phyloP scores from a whole-genome alignment of 345 rosid genomes.

The Nephelium lappaceum region DNA sequence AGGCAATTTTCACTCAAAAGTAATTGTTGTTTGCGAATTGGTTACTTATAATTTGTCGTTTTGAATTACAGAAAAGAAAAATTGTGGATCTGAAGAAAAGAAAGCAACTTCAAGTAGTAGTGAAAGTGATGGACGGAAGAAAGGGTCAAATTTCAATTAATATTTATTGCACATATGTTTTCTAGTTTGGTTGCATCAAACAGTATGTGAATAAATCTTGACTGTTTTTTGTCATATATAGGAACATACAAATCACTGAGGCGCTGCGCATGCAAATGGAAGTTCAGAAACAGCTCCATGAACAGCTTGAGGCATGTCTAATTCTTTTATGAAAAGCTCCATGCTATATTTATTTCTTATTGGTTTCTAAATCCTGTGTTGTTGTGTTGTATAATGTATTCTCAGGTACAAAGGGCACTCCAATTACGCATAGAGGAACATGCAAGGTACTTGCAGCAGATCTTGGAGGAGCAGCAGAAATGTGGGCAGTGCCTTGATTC shows the following conservation, averaged over 20 bases:
- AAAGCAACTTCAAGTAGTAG: constrained; percentile 44
- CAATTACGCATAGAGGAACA: constrained; percentile 93
- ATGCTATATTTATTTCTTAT: neutral
- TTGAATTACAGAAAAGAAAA: constrained; percentile 46
- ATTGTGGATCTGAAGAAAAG: constrained; percentile 63
- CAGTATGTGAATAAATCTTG: neutral
- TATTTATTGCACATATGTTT: neutral
- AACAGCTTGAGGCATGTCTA: constrained; percentile 77
- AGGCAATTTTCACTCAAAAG: neutral
- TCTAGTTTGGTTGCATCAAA: constrained; percentile 15
- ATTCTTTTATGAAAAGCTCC: neutral
- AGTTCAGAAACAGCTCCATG: constrained; percentile 85
- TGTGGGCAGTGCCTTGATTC: constrained; percentile 53
- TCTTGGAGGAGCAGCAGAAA: constrained; percentile 82
- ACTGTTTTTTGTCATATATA: constrained; percentile 21
- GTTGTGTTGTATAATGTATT: constrained; percentile 14
- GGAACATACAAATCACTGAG: constrained; percentile 60
- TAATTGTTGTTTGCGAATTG: neutral
- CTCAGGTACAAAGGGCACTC: constrained; percentile 70
- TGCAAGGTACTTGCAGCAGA: constrained; percentile 78
- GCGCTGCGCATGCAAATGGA: constrained; percentile 82
- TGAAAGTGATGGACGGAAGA: constrained; percentile 56
- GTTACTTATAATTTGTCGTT: constrained; percentile 10
- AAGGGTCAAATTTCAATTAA: constrained; percentile 47
- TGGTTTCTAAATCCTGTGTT: neutral